phyloP scores from a whole-genome alignment of 768 basidiomycete species.

The Lentinula raphanica region DNA sequence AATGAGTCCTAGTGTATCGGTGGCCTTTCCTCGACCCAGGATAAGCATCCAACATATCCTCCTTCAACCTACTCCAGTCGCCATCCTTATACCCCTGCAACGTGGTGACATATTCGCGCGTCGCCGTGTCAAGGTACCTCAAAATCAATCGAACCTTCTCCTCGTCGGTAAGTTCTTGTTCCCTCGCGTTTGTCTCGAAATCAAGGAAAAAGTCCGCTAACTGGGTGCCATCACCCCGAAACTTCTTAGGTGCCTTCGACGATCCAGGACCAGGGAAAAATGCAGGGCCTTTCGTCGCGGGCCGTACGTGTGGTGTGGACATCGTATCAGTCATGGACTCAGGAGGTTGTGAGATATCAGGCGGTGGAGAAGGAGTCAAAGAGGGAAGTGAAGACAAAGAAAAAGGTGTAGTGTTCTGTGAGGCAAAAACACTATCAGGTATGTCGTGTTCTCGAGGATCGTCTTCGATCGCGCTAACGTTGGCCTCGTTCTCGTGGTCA shows the following conservation, averaged over 20 bases:
- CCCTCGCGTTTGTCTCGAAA: too few species aligned
- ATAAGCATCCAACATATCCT: conserved; percentile 8
- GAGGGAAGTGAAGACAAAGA: too few species aligned
- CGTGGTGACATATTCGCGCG: conserved; percentile 9
- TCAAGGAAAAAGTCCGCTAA: background rate
- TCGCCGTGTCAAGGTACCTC: conserved; percentile 9
- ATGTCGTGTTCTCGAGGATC: too few species aligned
- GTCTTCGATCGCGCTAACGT: too few species aligned
- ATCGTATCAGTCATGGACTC: background rate
- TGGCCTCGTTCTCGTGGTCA: too few species aligned
- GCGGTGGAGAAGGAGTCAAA: too few species aligned
- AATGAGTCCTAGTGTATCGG: background rate
- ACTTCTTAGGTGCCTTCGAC: background rate
- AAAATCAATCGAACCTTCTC: too few species aligned
- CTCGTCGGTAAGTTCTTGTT: background rate
- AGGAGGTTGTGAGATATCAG: too few species aligned
- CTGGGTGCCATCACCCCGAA: background rate
- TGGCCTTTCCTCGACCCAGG: background rate
- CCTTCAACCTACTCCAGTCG: conserved; percentile 8
- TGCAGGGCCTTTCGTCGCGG: background rate
- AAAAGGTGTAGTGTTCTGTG: too few species aligned
- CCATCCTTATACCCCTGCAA: conserved; percentile 7
- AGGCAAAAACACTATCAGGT: too few species aligned
- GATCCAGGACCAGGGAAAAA: background rate
- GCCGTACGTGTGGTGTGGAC: background rate